phyloP scores from a whole-genome alignment of 164 flowering plant genomes.

The Litsea cubeba region DNA sequence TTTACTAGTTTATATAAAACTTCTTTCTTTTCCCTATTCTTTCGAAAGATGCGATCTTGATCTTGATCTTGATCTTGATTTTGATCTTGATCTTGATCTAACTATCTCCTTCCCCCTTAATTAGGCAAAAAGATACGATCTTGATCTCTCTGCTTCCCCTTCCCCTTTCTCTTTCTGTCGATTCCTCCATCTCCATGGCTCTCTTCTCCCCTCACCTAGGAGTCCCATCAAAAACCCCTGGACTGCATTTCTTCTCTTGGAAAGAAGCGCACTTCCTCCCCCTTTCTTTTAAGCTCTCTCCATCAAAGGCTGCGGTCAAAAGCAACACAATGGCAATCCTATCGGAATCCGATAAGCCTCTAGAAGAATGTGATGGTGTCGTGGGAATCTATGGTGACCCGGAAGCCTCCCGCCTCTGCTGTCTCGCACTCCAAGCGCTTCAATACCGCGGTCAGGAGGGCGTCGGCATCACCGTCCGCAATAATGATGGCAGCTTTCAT shows the following conservation, averaged over 20 bases:
- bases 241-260: too few relatives aligned
- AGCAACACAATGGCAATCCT: not conserved
- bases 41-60: too few relatives aligned
- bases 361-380: constrained; percentile 87
- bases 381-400: constrained; percentile 94
- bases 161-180: not conserved
- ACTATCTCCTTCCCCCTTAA: too few relatives aligned
- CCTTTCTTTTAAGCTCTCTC: constrained; percentile 8
- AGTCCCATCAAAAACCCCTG: not conserved
- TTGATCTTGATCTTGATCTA: too few relatives aligned
- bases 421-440: constrained; percentile 80
- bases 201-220: not conserved
- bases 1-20: too few relatives aligned
- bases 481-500: constrained; percentile 38
- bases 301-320: not conserved
- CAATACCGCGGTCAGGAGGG: constrained; percentile 98
- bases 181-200: not conserved
- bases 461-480: constrained; percentile 63
- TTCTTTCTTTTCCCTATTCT: too few relatives aligned
- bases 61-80: too few relatives aligned
- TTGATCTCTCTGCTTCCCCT: not conserved
- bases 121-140: too few relatives aligned
- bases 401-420: constrained; percentile 81
- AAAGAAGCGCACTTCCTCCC: not conserved
- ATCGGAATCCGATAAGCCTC: constrained; percentile 27